These are phyloP conservation scores for Podospora sp. DNA, from an alignment of 495 filamentous ascomycete genomes.

Conservation along the genomic window DNA sequence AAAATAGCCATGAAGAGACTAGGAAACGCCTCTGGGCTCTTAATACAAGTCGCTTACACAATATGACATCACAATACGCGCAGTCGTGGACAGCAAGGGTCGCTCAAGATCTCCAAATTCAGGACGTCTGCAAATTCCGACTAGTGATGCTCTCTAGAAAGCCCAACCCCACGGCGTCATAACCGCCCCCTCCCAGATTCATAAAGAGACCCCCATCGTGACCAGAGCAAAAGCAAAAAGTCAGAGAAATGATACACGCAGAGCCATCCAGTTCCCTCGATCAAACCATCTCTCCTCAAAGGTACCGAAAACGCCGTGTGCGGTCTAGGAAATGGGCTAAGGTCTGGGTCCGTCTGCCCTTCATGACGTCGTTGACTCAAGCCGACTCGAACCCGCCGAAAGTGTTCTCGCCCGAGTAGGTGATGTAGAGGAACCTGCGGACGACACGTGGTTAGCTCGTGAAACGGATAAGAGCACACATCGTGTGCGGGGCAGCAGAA, in stretches of 20 bases:
- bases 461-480: not conserved
- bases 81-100: not conserved
- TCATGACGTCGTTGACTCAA: conserved; percentile 23
- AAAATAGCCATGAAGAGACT: no score
- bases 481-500: not conserved
- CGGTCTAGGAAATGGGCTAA: conserved; percentile 19
- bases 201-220: conserved; percentile 8
- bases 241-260: conserved; percentile 23
- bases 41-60: no score
- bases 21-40: no score
- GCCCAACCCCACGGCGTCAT: conserved; percentile 5
- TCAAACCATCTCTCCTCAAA: conserved; percentile 18
- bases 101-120: conserved; percentile 9
- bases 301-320: conserved; percentile 25
- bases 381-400: conserved; percentile 66
- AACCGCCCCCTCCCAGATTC: not conserved
- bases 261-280: conserved; percentile 23
- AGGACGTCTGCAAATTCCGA: not conserved
- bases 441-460: conserved; percentile 21
- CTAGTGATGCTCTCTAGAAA: conserved; percentile 16
- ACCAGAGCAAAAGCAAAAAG: conserved; percentile 15
- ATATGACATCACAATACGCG: no score
- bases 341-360: not conserved
- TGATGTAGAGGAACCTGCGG: conserved; percentile 58
- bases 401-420: conserved; percentile 99